A percentile compares a stretch with the other conserved stretches of the same genome.
Conservation (phyloP, 192 early-diverging fungal species). For the Podila epigama region DNA sequence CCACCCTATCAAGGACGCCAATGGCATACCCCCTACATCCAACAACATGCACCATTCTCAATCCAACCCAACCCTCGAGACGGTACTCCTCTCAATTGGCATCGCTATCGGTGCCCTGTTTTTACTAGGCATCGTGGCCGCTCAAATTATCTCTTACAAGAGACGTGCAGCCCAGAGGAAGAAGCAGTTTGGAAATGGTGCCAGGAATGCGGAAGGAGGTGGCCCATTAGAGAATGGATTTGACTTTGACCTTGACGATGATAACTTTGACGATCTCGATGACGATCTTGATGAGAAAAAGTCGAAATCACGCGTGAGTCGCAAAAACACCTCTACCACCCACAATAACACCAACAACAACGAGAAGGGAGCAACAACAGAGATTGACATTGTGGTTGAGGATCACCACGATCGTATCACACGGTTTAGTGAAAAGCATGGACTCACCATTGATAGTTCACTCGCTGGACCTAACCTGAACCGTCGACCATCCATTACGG, state of each 20-base stretch:
- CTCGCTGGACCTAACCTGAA: background rate
- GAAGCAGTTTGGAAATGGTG: background rate
- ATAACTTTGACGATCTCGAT: no score
- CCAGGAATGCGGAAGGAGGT: background rate
- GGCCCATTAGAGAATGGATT: background rate
- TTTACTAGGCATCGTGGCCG: slow-evolving; percentile 21
- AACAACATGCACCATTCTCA: slow-evolving; percentile 8
- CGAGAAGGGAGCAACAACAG: background rate
- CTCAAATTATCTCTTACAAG: slow-evolving; percentile 21
- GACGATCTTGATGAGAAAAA: no score
- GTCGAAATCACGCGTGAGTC: no score
- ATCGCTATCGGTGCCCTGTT: slow-evolving; percentile 27
- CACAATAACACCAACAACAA: no score
- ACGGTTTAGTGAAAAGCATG: background rate
- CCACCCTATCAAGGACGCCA: no score
- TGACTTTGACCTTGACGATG: no score
- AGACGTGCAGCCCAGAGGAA: slow-evolving; percentile 26
- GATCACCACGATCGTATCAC: background rate
- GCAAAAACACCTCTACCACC: no score
- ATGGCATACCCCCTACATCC: background rate
- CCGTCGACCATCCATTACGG: background rate
- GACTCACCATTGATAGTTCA: background rate
- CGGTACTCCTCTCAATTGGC: slow-evolving; percentile 15
- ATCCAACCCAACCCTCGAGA: slow-evolving; percentile 26
- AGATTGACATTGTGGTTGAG: background rate